Evolutionary conservation across 805 yeast species (phyloP), one percentile per base, ranked within the genome.

Genomic region (Starmerella sp.): DNA sequence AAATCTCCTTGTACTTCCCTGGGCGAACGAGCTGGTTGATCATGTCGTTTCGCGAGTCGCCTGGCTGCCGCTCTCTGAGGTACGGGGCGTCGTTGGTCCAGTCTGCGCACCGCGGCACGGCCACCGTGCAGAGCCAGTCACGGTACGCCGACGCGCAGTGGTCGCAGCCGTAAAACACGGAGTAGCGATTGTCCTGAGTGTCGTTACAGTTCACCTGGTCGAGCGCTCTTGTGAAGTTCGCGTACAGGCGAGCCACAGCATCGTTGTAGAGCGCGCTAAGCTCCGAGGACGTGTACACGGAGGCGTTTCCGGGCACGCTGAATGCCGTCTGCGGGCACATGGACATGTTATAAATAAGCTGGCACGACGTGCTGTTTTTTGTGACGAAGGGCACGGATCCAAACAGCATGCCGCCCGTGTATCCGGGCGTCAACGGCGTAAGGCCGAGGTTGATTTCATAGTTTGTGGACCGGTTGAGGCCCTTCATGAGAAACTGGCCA

Each of bases 51-150:
- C 98, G 75, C 10, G 86, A 82, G 5, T 72, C 67, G 14, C 75
- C 75, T 5, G 71, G 71, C 3, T 70, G 67, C 36, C 95, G 73
- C 31, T 62, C 77, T 65, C 13, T 66, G 59, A 13, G 84, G 41
- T 60, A 71, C 2, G 63, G 35, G 6, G 63, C 64, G 44, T 58
- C 53, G 45, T 57, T 54, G n/a, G 64, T 36, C 65, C 66, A 64
- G 49, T 72, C 81, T 1, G 86, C 75, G 63, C 98, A 91, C 34
- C 97, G 73, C 0, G 97, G 97, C 6, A 91, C 86, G 0, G 88
- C 74, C 4, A 88, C 87, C 0, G 95, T 76, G 69, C 98, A 91
- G 17, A 93, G 75, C 98, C 98, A 91, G 62, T 82, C 75, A 62
- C 79, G 81, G 67, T 91, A 91, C 1, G 90, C 75, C 1, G 66